These are phyloP conservation scores for Fraxinus anomala DNA, from an alignment of 257 asterid species.

Conservation along the genomic window DNA sequence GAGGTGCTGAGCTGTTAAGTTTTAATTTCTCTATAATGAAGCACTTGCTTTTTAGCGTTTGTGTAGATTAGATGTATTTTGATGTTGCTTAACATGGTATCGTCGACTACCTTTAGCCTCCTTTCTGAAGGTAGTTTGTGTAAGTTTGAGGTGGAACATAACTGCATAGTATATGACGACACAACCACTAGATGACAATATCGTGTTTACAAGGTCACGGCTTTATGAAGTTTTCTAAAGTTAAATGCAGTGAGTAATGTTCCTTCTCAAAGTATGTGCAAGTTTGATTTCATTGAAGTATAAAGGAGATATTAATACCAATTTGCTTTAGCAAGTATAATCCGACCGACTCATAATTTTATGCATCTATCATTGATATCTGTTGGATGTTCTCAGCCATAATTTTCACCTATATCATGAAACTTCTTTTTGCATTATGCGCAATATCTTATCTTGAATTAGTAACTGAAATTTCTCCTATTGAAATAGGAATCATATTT, in stretches of 20 bases:
- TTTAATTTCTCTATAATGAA: neutral
- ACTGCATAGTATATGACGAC: neutral
- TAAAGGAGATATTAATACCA: neutral
- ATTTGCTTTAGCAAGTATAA: neutral
- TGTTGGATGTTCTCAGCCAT: neutral
- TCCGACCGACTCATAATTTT: neutral
- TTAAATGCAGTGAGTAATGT: neutral
- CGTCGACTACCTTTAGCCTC: neutral
- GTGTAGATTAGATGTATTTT: neutral
- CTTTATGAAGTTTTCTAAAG: neutral
- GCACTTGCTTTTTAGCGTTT: neutral
- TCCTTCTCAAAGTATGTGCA: neutral
- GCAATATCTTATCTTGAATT: neutral
- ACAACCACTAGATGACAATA: neutral
- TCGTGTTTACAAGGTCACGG: neutral
- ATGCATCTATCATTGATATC: neutral
- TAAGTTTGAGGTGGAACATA: neutral
- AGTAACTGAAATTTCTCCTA: neutral
- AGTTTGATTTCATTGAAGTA: neutral
- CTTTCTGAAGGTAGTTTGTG: neutral
- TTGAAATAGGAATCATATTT: conserved; percentile 2
- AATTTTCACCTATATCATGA: neutral
- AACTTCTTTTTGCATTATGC: neutral
- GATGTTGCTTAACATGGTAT: neutral
- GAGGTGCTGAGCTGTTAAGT: neutral